Percentiles rank a stretch among this genome's conserved stretches.
phyloP scores from a whole-genome alignment of 768 basidiomycete genomes.

The Rhodotorula sphaerocarpa region DNA sequence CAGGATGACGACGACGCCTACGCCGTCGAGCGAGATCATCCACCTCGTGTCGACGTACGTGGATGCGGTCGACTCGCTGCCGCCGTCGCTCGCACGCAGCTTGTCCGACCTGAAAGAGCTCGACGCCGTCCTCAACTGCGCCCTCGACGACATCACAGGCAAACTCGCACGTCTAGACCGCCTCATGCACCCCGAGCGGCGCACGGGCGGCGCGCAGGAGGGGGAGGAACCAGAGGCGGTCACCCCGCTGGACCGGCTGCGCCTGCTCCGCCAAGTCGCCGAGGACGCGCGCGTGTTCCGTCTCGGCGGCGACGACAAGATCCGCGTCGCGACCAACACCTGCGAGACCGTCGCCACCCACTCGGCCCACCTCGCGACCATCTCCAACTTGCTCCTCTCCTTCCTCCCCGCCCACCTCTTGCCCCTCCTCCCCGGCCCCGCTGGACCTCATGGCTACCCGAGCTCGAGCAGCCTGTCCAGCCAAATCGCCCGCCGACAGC shows the following conservation, averaged over 20 bases:
- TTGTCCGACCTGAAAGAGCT: slow-evolving; percentile 96
- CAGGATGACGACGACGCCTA: slow-evolving; percentile 13
- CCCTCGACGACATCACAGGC: slow-evolving; percentile 67
- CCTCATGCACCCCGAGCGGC: slow-evolving; percentile 62
- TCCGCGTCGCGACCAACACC: slow-evolving; percentile 39
- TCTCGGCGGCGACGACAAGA: slow-evolving; percentile 41
- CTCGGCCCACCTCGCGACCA: slow-evolving; percentile 30
- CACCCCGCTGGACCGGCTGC: slow-evolving; percentile 57
- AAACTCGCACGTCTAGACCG: slow-evolving; percentile 53
- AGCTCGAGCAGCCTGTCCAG: slow-evolving; percentile 7
- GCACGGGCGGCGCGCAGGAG: slow-evolving; percentile 1
- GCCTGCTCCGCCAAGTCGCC: slow-evolving; percentile 82
- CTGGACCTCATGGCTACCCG: slow-evolving; percentile 30
- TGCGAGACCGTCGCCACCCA: slow-evolving; percentile 38
- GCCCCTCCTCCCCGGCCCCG: slow-evolving; percentile 27
- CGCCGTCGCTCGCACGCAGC: slow-evolving; percentile 84
- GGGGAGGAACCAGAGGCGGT: slow-evolving; percentile 47
- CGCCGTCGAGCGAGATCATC: slow-evolving; percentile 32
- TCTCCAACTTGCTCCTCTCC: slow-evolving; percentile 28
- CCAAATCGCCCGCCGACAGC: slow-evolving; percentile 14
- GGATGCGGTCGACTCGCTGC: slow-evolving; percentile 86
- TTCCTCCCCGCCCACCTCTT: slow-evolving; percentile 36
- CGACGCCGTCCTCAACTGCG: slow-evolving; percentile 81
- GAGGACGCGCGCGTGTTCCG: slow-evolving; percentile 60
- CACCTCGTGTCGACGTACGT: slow-evolving; percentile 56